These are phyloP conservation scores for Escovopsis sp. DNA, from an alignment of 2,329 filamentous ascomycete species.

Conservation along the genomic window DNA sequence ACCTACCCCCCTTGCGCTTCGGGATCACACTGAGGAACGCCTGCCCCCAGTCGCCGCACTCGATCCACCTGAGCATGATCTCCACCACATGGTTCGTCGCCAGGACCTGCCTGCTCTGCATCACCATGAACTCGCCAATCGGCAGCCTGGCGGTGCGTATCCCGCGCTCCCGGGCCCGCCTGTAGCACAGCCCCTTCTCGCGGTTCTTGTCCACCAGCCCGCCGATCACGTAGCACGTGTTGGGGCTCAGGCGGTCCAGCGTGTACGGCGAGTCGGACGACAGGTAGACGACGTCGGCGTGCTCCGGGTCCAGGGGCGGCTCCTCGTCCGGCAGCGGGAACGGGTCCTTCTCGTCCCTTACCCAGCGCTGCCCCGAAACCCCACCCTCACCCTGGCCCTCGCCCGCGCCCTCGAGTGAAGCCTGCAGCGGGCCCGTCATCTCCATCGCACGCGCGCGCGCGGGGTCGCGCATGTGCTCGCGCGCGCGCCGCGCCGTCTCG, in stretches of 20 bases:
- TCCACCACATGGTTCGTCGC: slow-evolving; percentile 94
- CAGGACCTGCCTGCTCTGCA: slow-evolving; percentile 73
- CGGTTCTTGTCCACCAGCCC: slow-evolving; percentile 93
- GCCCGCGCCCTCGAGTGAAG: slow-evolving; percentile 15
- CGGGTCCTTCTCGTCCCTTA: slow-evolving; percentile 17
- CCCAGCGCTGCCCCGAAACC: slow-evolving; percentile 14
- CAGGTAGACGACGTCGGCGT: slow-evolving; percentile 59
- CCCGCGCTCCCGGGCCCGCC: slow-evolving; percentile 56
- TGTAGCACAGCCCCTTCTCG: slow-evolving; percentile 89
- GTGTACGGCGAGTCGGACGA: slow-evolving; percentile 84
- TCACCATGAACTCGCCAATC: slow-evolving; percentile 88
- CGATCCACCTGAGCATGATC: slow-evolving; percentile 90
- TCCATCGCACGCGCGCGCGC: slow-evolving; percentile 28
- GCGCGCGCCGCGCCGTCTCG: slow-evolving; percentile 49
- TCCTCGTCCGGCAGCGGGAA: slow-evolving; percentile 21
- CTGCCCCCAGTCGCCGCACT: slow-evolving; percentile 78
- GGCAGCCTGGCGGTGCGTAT: slow-evolving; percentile 83
- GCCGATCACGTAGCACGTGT: slow-evolving; percentile 85
- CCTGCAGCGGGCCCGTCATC: slow-evolving; percentile 43
- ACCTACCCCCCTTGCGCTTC: slow-evolving; percentile 67
- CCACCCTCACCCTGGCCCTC: too few relatives aligned
- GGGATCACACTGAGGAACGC: slow-evolving; percentile 84
- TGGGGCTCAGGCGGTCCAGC: slow-evolving; percentile 67
- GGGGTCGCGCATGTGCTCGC: slow-evolving; percentile 45
- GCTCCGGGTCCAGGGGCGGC: slow-evolving; percentile 17